Evolutionary conservation across 139 green algal genomes (phyloP).

Genomic region (Yamagishiella unicocca): DNA sequence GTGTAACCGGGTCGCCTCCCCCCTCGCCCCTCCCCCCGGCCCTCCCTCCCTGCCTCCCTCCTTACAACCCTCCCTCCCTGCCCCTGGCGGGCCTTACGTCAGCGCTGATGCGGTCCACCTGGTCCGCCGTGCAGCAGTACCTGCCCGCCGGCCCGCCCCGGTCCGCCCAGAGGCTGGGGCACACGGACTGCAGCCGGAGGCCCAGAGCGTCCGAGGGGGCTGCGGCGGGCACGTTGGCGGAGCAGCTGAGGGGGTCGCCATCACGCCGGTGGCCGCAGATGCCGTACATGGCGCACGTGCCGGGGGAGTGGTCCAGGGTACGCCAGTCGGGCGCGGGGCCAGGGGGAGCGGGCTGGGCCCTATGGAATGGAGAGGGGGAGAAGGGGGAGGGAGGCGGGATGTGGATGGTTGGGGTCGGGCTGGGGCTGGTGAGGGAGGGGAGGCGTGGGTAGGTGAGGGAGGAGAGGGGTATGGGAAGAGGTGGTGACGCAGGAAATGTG

Average conservation of each 20-base stretch:
- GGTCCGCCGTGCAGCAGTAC: conserved; percentile 86
- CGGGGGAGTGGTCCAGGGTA: conserved; percentile 63
- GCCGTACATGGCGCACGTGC: conserved; percentile 76
- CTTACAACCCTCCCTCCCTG: too few relatives aligned
- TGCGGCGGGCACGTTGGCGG: conserved; percentile 66
- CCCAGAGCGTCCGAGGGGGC: conserved; percentile 56
- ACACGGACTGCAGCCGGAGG: conserved; percentile 58
- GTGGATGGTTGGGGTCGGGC: neutral
- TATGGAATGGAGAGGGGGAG: neutral
- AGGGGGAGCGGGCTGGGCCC: neutral
- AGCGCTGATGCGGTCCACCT: conserved; percentile 77
- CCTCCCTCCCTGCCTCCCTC: too few relatives aligned
- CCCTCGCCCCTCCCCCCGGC: too few relatives aligned
- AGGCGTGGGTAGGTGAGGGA: too few relatives aligned
- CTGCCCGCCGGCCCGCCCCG: conserved; percentile 42
- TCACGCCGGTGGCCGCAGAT: conserved; percentile 79
- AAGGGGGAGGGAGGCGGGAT: neutral
- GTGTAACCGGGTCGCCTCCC: too few relatives aligned
- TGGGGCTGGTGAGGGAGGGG: neutral
- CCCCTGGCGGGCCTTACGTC: conserved; percentile 60
- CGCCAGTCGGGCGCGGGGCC: conserved; percentile 46
- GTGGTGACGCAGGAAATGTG: too few relatives aligned
- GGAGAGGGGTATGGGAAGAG: neutral
- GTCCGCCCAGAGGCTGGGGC: conserved; percentile 78
- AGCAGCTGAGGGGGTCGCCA: conserved; percentile 74